Percentiles rank a stretch among this genome's conserved stretches.
phyloP scores from a whole-genome alignment of 2,329 filamentous ascomycete genomes.

The Polytolypa hystricis region DNA sequence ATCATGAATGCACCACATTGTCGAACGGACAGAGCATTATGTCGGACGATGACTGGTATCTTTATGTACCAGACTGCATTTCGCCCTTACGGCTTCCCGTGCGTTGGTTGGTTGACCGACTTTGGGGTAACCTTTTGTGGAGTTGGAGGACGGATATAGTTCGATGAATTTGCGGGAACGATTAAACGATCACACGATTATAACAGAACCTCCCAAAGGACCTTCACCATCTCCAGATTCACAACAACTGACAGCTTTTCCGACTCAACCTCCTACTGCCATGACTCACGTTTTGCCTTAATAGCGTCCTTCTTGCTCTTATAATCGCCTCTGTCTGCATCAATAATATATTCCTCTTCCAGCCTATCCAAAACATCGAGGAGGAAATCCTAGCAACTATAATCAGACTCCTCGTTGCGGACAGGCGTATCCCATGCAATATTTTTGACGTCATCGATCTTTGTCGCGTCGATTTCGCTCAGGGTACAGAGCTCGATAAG shows the following conservation, averaged over 20 bases:
- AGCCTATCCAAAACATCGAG: conserved; percentile 3
- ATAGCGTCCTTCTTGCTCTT: not conserved
- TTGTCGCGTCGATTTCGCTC: not conserved
- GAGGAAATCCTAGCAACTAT: conserved; percentile 4
- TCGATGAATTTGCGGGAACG: conserved; percentile 1
- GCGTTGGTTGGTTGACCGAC: conserved; percentile 2
- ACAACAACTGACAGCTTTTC: not conserved
- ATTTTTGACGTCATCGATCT: not conserved
- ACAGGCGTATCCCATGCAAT: not conserved
- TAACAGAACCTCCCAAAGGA: not conserved
- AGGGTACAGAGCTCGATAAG: not conserved
- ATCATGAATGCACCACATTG: conserved; percentile 17
- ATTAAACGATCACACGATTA: conserved; percentile 1
- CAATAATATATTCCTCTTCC: not conserved
- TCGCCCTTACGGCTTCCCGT: conserved; percentile 9
- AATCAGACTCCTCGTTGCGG: not conserved
- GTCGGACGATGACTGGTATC: conserved; percentile 18
- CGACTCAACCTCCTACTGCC: conserved; percentile 4
- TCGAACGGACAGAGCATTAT: conserved; percentile 11
- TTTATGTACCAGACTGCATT: conserved; percentile 16
- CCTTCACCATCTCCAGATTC: not conserved
- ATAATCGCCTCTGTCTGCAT: not conserved
- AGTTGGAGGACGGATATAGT: conserved; percentile 6
- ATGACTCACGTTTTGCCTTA: conserved; percentile 6
- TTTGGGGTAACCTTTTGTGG: conserved; percentile 5